These are phyloP conservation scores for Senna tora DNA, from an alignment of 306 rosid species.

Conservation along the genomic window DNA sequence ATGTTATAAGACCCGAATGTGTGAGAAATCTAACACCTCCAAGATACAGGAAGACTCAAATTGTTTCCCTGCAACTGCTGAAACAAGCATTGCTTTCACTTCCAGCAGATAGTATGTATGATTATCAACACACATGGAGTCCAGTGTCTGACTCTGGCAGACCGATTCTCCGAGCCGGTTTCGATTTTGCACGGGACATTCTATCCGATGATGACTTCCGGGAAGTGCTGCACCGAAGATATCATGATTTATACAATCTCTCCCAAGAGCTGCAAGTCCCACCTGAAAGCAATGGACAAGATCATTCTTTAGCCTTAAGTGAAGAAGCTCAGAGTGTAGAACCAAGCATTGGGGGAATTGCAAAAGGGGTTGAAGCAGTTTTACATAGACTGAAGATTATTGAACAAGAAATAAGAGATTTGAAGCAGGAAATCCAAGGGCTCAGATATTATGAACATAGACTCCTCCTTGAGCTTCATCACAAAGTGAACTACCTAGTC, in stretches of 20 bases:
- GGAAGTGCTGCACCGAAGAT: slow-evolving; percentile 85
- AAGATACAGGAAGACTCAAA: slow-evolving; percentile 72
- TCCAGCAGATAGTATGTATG: slow-evolving; percentile 94
- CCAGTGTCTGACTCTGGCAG: slow-evolving; percentile 65
- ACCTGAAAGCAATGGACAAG: slow-evolving; percentile 62
- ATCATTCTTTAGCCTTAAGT: slow-evolving; percentile 49
- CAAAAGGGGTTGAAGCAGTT: slow-evolving; percentile 94
- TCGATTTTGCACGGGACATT: slow-evolving; percentile 86
- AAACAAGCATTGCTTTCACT: slow-evolving; percentile 83
- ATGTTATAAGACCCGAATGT: slow-evolving; percentile 81
- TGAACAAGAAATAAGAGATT: slow-evolving; percentile 91
- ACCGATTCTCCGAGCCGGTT: slow-evolving; percentile 62
- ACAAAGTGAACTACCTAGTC: slow-evolving; percentile 76
- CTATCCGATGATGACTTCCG: slow-evolving; percentile 88
- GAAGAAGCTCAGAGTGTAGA: slow-evolving; percentile 66
- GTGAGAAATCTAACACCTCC: slow-evolving; percentile 78
- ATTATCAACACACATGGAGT: slow-evolving; percentile 94
- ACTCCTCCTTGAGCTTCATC: slow-evolving; percentile 83
- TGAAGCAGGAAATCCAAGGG: slow-evolving; percentile 97
- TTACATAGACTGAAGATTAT: slow-evolving; percentile 88
- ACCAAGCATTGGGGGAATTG: slow-evolving; percentile 82
- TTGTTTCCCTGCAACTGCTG: slow-evolving; percentile 66
- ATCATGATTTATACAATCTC: slow-evolving; percentile 79
- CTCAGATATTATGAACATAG: slow-evolving; percentile 87
- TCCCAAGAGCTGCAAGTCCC: slow-evolving; percentile 92